Percentiles rank a stretch among this genome's conserved stretches.
Evolutionary conservation across 2,329 filamentous ascomycete genomes (phyloP).

Genomic region (Lasiodiplodia sp.): DNA sequence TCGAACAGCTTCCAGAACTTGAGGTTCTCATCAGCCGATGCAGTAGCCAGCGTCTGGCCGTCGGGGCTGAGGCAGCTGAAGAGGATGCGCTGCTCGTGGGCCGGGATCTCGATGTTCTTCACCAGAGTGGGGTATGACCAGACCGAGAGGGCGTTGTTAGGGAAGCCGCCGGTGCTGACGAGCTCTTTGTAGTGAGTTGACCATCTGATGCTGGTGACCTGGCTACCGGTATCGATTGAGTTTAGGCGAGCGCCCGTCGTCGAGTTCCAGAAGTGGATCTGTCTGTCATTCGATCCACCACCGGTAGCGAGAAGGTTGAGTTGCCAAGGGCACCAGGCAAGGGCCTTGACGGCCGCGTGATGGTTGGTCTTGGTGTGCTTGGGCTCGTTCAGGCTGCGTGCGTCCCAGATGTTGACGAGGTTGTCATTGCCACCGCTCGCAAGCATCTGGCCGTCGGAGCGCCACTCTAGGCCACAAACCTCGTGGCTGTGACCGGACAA

Average conservation of each 20-base stretch:
- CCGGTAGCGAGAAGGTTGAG: constrained; percentile 95
- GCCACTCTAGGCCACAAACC: constrained; percentile 98
- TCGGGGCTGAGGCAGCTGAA: constrained; percentile 98
- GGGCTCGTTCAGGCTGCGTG: constrained; percentile 87
- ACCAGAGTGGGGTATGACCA: constrained; percentile 98
- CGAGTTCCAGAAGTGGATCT: constrained; percentile 99
- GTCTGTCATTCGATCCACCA: constrained; percentile 93
- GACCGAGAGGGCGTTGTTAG: constrained; percentile 98
- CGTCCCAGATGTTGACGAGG: constrained; percentile 98
- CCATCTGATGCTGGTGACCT: constrained; percentile 96
- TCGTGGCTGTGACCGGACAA: constrained; percentile 97
- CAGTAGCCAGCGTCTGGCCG: constrained; percentile 96
- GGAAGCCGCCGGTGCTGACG: constrained; percentile 95
- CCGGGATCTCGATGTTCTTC: constrained; percentile 96
- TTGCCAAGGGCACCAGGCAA: constrained; percentile 99
- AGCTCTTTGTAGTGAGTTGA: constrained; percentile 98
- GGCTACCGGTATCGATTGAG: constrained; percentile 97
- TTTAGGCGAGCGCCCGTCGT: constrained; percentile 97
- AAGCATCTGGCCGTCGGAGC: constrained; percentile 93
- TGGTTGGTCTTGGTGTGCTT: constrained; percentile 99
- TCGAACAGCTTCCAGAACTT: constrained; percentile 99
- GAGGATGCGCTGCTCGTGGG: constrained; percentile 94
- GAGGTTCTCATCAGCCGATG: constrained; percentile 92
- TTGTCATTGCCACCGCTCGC: constrained; percentile 99
- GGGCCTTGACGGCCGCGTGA: constrained; percentile 96